phyloP scores from a whole-genome alignment of 2,329 filamentous ascomycete species.

The Phaeomoniella chlamydospora region DNA sequence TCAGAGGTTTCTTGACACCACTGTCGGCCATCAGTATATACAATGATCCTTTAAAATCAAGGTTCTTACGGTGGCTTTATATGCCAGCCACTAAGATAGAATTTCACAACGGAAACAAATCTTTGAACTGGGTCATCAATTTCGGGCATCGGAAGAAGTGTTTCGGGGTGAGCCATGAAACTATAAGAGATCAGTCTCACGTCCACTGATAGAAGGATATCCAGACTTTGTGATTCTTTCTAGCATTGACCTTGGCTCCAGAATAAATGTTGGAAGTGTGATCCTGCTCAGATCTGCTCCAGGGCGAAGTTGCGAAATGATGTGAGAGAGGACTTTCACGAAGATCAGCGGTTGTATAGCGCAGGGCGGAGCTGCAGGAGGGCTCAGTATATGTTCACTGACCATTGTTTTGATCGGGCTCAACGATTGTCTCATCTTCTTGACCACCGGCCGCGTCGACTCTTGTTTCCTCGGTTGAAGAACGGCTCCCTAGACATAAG shows the following conservation, averaged over 20 bases:
- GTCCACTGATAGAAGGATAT: background rate
- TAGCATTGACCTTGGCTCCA: slow-evolving; percentile 94
- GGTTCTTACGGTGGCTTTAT: slow-evolving; percentile 79
- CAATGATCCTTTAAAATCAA: slow-evolving; percentile 1
- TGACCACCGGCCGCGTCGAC: slow-evolving; percentile 34
- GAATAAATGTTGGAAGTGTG: slow-evolving; percentile 90
- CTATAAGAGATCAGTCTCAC: slow-evolving; percentile 31
- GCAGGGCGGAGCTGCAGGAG: no score
- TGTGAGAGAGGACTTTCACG: slow-evolving; percentile 70
- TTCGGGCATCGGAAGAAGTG: slow-evolving; percentile 70
- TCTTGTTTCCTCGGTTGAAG: slow-evolving; percentile 41
- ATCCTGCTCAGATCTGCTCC: slow-evolving; percentile 91
- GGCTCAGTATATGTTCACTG: no score
- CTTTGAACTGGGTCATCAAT: slow-evolving; percentile 81
- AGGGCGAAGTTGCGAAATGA: slow-evolving; percentile 91
- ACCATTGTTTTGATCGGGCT: slow-evolving; percentile 92
- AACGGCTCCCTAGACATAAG: slow-evolving; percentile 28
- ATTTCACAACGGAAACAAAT: slow-evolving; percentile 92
- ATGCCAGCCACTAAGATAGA: slow-evolving; percentile 97
- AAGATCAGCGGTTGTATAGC: no score
- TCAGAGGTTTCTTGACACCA: slow-evolving; percentile 95
- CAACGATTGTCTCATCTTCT: slow-evolving; percentile 67
- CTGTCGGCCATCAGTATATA: slow-evolving; percentile 28
- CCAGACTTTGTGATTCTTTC: slow-evolving; percentile 95
- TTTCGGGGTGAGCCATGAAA: slow-evolving; percentile 99